Evolutionary conservation across 2,329 filamentous ascomycete genomes (phyloP), one percentile per base, ranked within the genome.

Genomic region (Blumeriella jaapii): DNA sequence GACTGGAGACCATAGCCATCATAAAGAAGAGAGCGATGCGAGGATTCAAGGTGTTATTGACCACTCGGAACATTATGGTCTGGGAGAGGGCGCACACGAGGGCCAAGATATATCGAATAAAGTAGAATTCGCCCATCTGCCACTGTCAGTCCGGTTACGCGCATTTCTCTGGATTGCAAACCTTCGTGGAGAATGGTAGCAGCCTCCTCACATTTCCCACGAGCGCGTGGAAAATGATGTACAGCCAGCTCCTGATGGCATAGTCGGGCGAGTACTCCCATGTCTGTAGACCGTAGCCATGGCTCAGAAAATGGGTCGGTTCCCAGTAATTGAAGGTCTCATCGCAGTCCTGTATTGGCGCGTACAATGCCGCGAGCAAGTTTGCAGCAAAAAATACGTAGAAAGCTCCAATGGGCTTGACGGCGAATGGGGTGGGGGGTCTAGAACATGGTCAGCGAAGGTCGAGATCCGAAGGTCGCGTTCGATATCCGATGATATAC

Each of bases 251-350:
- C 44, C 91, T 78, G 50, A 98, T 95, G 32, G 86, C 83, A 60
- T 82, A 96, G 39, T 89, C 79, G 4, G 91, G 91, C 1, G 89
- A 93, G 61, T 96, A 98, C 60, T 98, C 91, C 91, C 91, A 98
- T 1, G 91, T 98, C 63, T 98, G 87, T 32, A 95, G 68, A 24
- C 89, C 91, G 54, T 93, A 89, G 50, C 84, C 83, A 64, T 95
- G 86, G 40, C 77, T 81, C 17, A 98, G 71, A 59, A 95, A 98
- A 60, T 98, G 91, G 0, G 87, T 77, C 0, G 91, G 89, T 53
- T 98, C 91, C 86, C 89, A 98, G 65, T 94, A 98, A 59, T 98
- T 98, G 70, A 93, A 98, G 8, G 89, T 89, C 64, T 98, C 91
- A 52, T 98, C 91, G 57, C 91, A 98, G 60, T 98, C 91, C 58